Evolutionary conservation across 257 asterid genomes (phyloP).

Genomic region (Solanum virginianum): DNA sequence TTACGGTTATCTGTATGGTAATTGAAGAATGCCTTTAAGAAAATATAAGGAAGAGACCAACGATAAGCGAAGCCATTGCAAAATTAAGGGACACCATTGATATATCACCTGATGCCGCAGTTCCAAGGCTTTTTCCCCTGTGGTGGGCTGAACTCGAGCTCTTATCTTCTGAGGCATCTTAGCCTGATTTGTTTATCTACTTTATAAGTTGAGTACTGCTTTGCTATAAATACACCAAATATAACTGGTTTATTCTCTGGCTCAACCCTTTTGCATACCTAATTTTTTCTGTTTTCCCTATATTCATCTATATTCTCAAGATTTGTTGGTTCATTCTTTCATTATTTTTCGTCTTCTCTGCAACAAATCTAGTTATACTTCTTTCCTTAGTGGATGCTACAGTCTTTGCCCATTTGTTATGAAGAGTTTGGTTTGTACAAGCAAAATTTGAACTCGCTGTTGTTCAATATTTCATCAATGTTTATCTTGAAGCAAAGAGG

Average conservation of each 20-base stretch:
- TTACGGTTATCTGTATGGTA: constrained; percentile 46
- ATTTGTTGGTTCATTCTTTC: not conserved
- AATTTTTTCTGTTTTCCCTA: not conserved
- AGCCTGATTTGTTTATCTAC: not conserved
- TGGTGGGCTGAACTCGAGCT: constrained; percentile 99
- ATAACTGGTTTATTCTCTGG: not conserved
- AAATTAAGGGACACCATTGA: constrained; percentile 38
- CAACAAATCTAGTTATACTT: not conserved
- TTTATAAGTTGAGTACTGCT: not conserved
- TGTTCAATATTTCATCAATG: not conserved
- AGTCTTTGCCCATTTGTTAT: not conserved
- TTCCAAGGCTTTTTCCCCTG: constrained; percentile 80
- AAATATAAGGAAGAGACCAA: constrained; percentile 42
- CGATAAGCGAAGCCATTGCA: constrained; percentile 40
- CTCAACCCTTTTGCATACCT: not conserved
- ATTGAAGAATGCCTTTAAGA: constrained; percentile 50
- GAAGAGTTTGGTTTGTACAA: not conserved
- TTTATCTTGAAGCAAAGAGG: not conserved
- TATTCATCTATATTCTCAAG: not conserved
- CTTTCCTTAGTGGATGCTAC: not conserved
- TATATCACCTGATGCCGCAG: constrained; percentile 65
- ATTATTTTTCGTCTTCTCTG: not conserved
- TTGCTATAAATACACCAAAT: not conserved
- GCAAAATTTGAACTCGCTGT: not conserved
- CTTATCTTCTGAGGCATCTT: constrained; percentile 68